Base-by-base conservation (phyloP, 345 rosid species). In the Aquilaria sinensis region DNA sequence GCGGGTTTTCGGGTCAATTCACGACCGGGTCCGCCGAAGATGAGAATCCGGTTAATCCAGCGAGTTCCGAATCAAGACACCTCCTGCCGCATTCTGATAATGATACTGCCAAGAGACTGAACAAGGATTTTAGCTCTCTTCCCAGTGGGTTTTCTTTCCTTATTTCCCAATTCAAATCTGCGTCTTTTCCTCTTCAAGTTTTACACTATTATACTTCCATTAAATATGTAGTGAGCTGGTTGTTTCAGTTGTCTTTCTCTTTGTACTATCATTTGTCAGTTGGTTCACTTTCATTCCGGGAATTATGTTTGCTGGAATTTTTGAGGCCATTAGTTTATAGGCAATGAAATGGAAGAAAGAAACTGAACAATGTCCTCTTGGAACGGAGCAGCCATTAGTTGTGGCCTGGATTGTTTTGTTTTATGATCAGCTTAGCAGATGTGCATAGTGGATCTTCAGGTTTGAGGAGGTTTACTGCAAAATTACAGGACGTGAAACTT, bases 141-240 rank as follows among this genome's bases (percentile, higher is more conserved):
- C 83, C 83, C 66, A 76, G 88, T 80, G 59, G 63, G 85, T 78
- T 57, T 53, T 59, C 14, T 41, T 52, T 63, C 31, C 4, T 60
- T 31, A 9, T 5, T 10, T 46, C 9, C 23, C 13, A 2, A 16
- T 58, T 53, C 51, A 2, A 47, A 46, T 31, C 34, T 13, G 5
- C n/a, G 14, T 32, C 6, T 11, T 47, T 47, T 47, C 47, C 14
- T 48, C 4, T 14, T 60, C 30, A 48, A 9, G 10, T 32, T 14
- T 58, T 41, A 41, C 7, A 37, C 7, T 2, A 3, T 37, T 37
- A 5, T 37, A 37, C 5, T 37, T 37, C 43, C 43, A 6, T 5
- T 37, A 37, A 1, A 9, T 9, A 37, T 4, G 43, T 6, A 37
- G 8, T 37, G 43, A 37, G 43, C 43, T 37, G 43, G 43, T 37